Conservation (phyloP, 352 stramenopile species). For the Globisporangium cylindrosporum region DNA sequence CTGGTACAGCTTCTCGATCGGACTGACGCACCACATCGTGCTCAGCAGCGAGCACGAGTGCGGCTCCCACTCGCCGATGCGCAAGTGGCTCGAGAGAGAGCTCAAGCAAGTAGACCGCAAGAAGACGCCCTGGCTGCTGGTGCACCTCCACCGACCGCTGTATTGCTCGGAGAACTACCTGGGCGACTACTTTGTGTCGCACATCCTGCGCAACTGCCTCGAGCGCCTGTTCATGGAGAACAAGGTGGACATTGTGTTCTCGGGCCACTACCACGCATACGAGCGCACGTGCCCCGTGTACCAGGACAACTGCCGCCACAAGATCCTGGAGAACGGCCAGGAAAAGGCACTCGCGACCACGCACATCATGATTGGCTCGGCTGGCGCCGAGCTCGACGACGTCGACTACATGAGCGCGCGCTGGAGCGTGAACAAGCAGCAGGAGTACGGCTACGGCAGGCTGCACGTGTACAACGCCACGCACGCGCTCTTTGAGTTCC, state of each 20-base stretch:
- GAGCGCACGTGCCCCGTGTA: slow-evolving; percentile 31
- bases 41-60: slow-evolving; percentile 33
- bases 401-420: slow-evolving; percentile 18
- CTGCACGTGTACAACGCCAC: slow-evolving; percentile 39
- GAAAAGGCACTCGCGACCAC: slow-evolving; percentile 23
- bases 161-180: slow-evolving; percentile 26
- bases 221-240: slow-evolving; percentile 24
- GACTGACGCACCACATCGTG: slow-evolving; percentile 27
- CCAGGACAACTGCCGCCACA: slow-evolving; percentile 19
- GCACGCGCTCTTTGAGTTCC: slow-evolving; percentile 40
- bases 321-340: background rate
- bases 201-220: slow-evolving; percentile 19
- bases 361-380: slow-evolving; percentile 48
- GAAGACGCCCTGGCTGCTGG: slow-evolving; percentile 26
- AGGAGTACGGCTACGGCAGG: slow-evolving; percentile 37
- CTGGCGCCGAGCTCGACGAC: slow-evolving; percentile 37
- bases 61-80: slow-evolving; percentile 13
- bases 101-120: slow-evolving; percentile 22
- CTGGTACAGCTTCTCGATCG: slow-evolving; percentile 29
- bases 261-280: slow-evolving; percentile 30
- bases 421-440: slow-evolving; percentile 28
- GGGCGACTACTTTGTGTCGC: slow-evolving; percentile 14
- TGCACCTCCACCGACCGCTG: slow-evolving; percentile 29
- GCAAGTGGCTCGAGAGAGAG: slow-evolving; percentile 26
- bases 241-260: slow-evolving; percentile 27